Evolutionary conservation across 257 asterid species (phyloP).

Genomic region (Solanum microdontum): DNA sequence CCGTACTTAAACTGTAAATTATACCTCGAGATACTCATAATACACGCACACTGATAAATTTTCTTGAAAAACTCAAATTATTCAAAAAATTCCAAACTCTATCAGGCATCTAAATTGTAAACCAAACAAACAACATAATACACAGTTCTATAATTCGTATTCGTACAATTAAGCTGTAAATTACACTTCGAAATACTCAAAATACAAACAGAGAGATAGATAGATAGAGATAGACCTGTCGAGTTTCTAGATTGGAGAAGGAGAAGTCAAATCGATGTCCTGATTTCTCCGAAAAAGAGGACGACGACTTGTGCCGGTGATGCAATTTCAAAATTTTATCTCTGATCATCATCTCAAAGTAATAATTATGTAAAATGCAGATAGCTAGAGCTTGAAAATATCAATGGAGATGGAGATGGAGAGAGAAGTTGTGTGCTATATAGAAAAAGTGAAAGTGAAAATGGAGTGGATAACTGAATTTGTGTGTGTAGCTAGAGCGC

Average conservation of each 20-base stretch:
- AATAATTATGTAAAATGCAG: background rate
- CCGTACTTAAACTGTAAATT: background rate
- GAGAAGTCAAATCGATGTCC: conserved; percentile 26
- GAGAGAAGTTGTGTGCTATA: background rate
- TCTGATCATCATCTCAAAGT: conserved; percentile 13
- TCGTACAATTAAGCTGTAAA: background rate
- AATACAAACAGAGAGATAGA: background rate
- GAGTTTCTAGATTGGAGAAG: conserved; percentile 28
- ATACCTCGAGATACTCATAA: background rate
- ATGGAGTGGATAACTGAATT: background rate
- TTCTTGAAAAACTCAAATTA: background rate
- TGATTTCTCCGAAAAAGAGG: conserved; percentile 15
- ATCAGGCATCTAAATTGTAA: background rate
- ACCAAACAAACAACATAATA: background rate
- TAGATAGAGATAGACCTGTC: conserved; percentile 6
- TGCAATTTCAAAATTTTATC: conserved; percentile 33
- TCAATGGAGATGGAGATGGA: background rate
- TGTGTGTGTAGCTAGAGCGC: background rate
- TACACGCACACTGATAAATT: background rate
- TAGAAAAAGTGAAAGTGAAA: background rate
- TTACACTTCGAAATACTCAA: background rate
- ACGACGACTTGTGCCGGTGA: conserved; percentile 20
- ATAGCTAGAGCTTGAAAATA: background rate
- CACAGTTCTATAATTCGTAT: background rate
- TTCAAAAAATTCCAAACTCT: background rate